Conservation (phyloP, 306 rosid genomes). For the Hippophae gyantsensis region DNA sequence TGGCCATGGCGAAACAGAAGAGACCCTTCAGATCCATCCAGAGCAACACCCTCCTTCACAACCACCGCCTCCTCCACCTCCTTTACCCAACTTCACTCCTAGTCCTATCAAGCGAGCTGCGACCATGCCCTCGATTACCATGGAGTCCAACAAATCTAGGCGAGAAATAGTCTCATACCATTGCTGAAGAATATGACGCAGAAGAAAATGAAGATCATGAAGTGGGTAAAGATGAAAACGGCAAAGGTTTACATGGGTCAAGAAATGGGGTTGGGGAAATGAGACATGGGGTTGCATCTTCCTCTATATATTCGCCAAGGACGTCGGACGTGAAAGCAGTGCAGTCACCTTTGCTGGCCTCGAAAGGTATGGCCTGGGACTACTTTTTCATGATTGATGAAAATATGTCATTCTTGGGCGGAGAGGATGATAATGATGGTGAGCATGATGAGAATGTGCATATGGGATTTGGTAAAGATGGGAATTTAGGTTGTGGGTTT, state of each 20-base stretch:
- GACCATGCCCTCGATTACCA: constrained; percentile 47
- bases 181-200: constrained; percentile 35
- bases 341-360: constrained; percentile 57
- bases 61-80: constrained; percentile 29
- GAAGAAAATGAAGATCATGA: constrained; percentile 1
- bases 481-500: constrained; percentile 3
- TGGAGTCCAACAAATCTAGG: constrained; percentile 19
- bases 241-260: constrained; percentile 12
- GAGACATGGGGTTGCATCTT: constrained; percentile 10
- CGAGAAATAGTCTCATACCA: constrained; percentile 20
- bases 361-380: constrained; percentile 70
- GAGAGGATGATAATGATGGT: constrained; percentile 23
- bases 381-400: constrained; percentile 58
- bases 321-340: constrained; percentile 37
- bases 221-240: constrained; percentile 10
- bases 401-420: constrained; percentile 39
- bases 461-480: constrained; percentile 15
- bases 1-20: constrained; percentile 61
- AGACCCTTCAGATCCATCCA: constrained; percentile 14
- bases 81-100: constrained; percentile 55
- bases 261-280: constrained; percentile 10
- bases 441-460: constrained; percentile 25
- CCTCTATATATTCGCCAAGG: constrained; percentile 20
- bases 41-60: no score
- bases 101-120: constrained; percentile 44